Evolutionary conservation across 2,329 filamentous ascomycete genomes (phyloP).

Genomic region (Lecanicillium sp.): DNA sequence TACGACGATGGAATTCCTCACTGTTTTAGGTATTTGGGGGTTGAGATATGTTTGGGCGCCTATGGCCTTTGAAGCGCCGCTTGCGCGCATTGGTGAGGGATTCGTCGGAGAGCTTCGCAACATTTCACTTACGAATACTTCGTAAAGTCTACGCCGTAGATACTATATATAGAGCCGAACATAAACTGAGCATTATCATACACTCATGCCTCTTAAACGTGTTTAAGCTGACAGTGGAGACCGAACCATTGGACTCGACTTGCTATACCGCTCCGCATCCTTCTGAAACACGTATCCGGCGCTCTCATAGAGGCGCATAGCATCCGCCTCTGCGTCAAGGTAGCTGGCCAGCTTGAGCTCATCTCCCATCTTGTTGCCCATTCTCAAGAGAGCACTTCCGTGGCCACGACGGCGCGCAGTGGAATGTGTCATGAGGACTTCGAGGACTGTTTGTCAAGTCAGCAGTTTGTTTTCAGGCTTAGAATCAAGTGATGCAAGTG

Average conservation of each 20-base stretch:
- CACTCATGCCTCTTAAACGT: too few relatives aligned
- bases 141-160: background rate
- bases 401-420: slow-evolving; percentile 10
- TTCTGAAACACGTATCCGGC: slow-evolving; percentile 9
- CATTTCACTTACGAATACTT: background rate
- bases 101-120: slow-evolving; percentile 3
- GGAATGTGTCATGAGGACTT: slow-evolving; percentile 12
- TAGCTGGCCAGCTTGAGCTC: slow-evolving; percentile 9
- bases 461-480: background rate
- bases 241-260: slow-evolving; percentile 12
- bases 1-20: slow-evolving; percentile 1
- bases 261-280: slow-evolving; percentile 7
- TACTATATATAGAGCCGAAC: too few relatives aligned
- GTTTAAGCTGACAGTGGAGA: background rate
- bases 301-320: slow-evolving; percentile 9
- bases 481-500: too few relatives aligned
- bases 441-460: slow-evolving; percentile 7
- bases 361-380: slow-evolving; percentile 8
- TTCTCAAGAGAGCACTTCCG: slow-evolving; percentile 9
- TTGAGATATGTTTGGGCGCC: slow-evolving; percentile 1
- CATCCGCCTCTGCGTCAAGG: slow-evolving; percentile 11
- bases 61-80: slow-evolving; percentile 4
- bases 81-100: background rate
- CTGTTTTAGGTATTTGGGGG: slow-evolving; percentile 1
- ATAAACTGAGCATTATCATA: too few relatives aligned